A percentile compares a stretch with the other conserved stretches of the same genome.
phyloP scores from a whole-genome alignment of 257 asterid species.

The Solanum lignicaule region DNA sequence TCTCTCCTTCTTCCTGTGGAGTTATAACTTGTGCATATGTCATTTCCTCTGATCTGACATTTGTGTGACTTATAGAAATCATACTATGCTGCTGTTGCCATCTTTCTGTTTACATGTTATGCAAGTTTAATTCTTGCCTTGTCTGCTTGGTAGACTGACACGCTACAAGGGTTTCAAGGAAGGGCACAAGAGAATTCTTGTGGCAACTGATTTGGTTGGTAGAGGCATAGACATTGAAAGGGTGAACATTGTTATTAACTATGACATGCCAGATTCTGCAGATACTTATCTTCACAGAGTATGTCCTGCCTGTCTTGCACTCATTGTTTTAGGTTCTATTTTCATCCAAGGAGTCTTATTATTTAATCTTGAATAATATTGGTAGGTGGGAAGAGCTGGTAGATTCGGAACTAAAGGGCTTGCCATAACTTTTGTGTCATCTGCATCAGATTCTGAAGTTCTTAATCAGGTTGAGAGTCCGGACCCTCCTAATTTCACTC shows the following conservation, averaged over 20 bases:
- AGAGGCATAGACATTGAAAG: conserved; percentile 91
- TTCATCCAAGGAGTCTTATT: not conserved
- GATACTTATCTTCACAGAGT: conserved; percentile 94
- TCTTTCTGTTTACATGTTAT: not conserved
- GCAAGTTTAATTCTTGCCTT: not conserved
- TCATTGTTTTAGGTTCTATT: not conserved
- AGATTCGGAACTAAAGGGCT: conserved; percentile 93
- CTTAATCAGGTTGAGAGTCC: conserved; percentile 54
- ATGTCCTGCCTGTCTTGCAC: not conserved
- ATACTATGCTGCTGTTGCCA: not conserved
- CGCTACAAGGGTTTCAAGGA: conserved; percentile 87
- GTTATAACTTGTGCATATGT: not conserved
- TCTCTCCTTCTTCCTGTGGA: not conserved
- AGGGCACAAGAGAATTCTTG: conserved; percentile 91
- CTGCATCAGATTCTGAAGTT: conserved; percentile 89
- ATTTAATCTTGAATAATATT: not conserved
- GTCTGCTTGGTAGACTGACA: conserved; percentile 41
- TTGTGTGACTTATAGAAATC: not conserved
- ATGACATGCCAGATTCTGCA: conserved; percentile 95
- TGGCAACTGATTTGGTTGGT: conserved; percentile 91
- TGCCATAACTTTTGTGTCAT: conserved; percentile 86
- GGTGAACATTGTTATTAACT: conserved; percentile 84
- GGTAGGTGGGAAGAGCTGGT: conserved; percentile 93
- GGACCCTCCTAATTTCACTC: not conserved
- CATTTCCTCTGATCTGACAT: not conserved